Evolutionary conservation across 2,329 filamentous ascomycete species (phyloP), one percentile per base, ranked within the genome.

Genomic region (Plectosphaerella plurivora): DNA sequence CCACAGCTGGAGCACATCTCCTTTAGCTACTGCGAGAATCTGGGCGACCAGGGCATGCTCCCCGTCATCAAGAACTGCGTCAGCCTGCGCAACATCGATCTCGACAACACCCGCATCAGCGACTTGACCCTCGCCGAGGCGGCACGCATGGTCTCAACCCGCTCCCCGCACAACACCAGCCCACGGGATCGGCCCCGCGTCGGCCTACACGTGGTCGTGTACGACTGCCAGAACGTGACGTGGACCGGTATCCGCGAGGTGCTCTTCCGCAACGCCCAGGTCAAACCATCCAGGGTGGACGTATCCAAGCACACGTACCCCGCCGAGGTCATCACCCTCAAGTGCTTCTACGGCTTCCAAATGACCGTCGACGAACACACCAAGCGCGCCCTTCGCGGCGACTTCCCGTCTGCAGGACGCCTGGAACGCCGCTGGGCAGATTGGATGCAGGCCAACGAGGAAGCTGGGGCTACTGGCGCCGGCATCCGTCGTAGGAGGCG

Each of bases 311-410:
- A 77, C 10, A 79, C 79, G 0, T 92, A 86, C 60, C 89, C 91
- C 0, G 82, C 83, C 1, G 87, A 96, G 65, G 83, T 95, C 53
- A 91, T 97, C 54, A 78, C 84, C 6, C 78, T 97, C 44, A 97
- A 96, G 69, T 96, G 91, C 69, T 97, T 93, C 73, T 96, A 96
- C 67, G 91, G 88, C 42, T 97, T 90, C 83, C 93, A 97, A 71
- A 89, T 90, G 72, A 97, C 91, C 0, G 91, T 97, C 5, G 88
- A 97, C 59, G 91, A 97, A 67, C 93, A 97, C 69, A 91, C 86
- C 50, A 93, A 92, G 72, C 83, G 92, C 4, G 89, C 97, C 1
- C 68, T 96, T 49, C 77, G 82, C 5, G 90, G 90, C 7, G 89
- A 96, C 56, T 80, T 91, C 53, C 75, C 78, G 0, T 79, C 88